Base-by-base conservation (phyloP, 345 rosid species). In the Brassica napus region DNA sequence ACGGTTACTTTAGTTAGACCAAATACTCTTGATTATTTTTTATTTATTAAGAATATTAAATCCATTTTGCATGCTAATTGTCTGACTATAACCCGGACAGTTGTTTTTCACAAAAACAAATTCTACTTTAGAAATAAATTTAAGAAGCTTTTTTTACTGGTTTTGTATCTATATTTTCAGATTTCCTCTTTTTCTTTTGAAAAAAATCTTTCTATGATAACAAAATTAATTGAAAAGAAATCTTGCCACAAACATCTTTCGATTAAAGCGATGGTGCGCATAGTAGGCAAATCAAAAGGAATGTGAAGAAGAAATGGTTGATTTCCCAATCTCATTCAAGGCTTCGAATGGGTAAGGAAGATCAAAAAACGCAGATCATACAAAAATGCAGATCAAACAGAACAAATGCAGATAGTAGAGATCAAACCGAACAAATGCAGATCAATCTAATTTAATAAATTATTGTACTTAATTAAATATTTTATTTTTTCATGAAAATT, bases 61-160 rank as follows among this genome's bases (percentile, higher is more conserved):
- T 49, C n/a, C 32, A 9, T 77, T 77, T 62, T 69, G 47, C 26
- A 69, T 44, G 39, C 8, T 49, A 77, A 69, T 62, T 77, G 30
- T 47, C 64, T 59, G 15, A 24, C 7, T 59, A 59, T 59, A 9
- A 59, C 64, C 28, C n/a, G 12, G n/a, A 59, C n/a, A 59, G 11
- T 16, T 23, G 31, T 23, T 59, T 59, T 59, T 10, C 31, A 59
- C 32, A 24, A 5, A 59, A 10, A 11, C 10, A 8, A 9, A 1
- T 58, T 49, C 2, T n/a, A 49, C 0, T 47, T 47, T 47, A 12
- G 23, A 1, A 55, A 6, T 55, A 18, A 55, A 16, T 55, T 0
- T 16, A 16, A 55, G 24, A 55, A 7, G 2, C 4, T 1, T 1
- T 6, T 0, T 57, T 57, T 7, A 24, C 11, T 57, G 28, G 12